These are phyloP conservation scores for Moringa oleifera DNA, from an alignment of 345 rosid genomes.

Conservation along the genomic window DNA sequence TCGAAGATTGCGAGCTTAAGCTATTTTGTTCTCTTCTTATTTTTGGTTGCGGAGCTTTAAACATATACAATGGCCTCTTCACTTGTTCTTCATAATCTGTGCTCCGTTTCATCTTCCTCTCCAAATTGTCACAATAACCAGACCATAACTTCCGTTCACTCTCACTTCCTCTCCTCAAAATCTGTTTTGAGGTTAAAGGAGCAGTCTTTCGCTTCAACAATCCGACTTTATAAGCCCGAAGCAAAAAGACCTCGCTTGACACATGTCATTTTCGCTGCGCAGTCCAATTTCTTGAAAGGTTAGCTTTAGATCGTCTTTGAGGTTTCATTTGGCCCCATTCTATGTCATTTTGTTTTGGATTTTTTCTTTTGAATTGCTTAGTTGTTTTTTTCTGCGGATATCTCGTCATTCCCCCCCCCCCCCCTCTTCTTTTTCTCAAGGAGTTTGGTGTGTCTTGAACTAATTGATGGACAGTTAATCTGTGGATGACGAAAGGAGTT, in stretches of 20 bases:
- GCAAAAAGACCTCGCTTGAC: conserved; percentile 21
- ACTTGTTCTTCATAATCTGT: conserved; percentile 14
- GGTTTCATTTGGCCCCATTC: neutral
- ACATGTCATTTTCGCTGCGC: conserved; percentile 35
- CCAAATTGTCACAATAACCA: conserved; percentile 22
- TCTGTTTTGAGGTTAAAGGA: conserved; percentile 27
- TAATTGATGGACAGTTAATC: too few species aligned
- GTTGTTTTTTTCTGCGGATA: too few species aligned
- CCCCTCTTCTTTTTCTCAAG: too few species aligned
- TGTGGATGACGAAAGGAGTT: too few species aligned
- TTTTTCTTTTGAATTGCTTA: too few species aligned
- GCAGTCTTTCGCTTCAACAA: conserved; percentile 16
- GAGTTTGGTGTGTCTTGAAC: neutral
- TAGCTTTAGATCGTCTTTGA: neutral
- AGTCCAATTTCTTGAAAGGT: conserved; percentile 52
- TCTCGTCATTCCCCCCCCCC: too few species aligned
- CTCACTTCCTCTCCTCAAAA: conserved; percentile 22
- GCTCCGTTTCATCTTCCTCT: conserved; percentile 15
- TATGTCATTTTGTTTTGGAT: too few species aligned
- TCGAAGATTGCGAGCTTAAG: too few species aligned
- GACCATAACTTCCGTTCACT: conserved; percentile 19
- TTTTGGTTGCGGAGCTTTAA: too few species aligned
- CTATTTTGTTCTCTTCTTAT: too few species aligned
- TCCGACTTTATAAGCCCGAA: conserved; percentile 15
- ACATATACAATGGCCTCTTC: conserved; percentile 13